These are phyloP conservation scores for Multifurca ochricompacta DNA, from an alignment of 768 basidiomycete species.

Conservation along the genomic window DNA sequence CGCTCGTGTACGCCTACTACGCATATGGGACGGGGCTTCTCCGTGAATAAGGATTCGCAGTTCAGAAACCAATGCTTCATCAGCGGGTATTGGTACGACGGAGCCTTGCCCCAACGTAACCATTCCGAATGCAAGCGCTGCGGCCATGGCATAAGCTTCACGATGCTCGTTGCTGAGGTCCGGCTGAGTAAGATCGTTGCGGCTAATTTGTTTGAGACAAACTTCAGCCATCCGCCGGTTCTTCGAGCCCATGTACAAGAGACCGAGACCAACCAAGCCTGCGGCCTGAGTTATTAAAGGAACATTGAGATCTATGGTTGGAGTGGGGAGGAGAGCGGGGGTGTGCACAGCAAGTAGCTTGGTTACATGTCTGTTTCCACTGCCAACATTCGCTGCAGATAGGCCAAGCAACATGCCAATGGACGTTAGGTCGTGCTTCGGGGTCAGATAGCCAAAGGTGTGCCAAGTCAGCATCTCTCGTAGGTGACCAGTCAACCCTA, in stretches of 20 bases:
- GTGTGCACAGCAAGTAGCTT: conserved; percentile 90
- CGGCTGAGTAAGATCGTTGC: conserved; percentile 67
- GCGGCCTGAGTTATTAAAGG: conserved; percentile 86
- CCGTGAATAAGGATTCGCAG: conserved; percentile 74
- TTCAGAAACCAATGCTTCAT: conserved; percentile 57
- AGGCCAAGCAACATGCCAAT: conserved; percentile 92
- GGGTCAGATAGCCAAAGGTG: conserved; percentile 90
- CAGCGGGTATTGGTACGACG: conserved; percentile 54
- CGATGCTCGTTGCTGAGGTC: conserved; percentile 84
- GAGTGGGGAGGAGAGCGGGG: conserved; percentile 82
- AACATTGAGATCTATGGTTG: conserved; percentile 83
- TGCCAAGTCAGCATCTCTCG: conserved; percentile 90
- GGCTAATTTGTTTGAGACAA: conserved; percentile 75
- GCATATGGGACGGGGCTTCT: conserved; percentile 39
- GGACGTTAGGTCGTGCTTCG: conserved; percentile 92
- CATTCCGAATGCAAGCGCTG: conserved; percentile 90
- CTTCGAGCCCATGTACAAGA: conserved; percentile 83
- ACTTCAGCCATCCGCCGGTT: conserved; percentile 91
- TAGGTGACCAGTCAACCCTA: conserved; percentile 89
- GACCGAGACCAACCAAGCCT: conserved; percentile 78
- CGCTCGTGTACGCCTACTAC: conserved; percentile 32
- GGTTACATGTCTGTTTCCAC: conserved; percentile 78
- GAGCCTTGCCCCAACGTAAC: conserved; percentile 90
- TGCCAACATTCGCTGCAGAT: conserved; percentile 83
- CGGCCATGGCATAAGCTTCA: conserved; percentile 85